Evolutionary conservation across 257 asterid genomes (phyloP).

Genomic region (Nicotiana sylvestris): DNA sequence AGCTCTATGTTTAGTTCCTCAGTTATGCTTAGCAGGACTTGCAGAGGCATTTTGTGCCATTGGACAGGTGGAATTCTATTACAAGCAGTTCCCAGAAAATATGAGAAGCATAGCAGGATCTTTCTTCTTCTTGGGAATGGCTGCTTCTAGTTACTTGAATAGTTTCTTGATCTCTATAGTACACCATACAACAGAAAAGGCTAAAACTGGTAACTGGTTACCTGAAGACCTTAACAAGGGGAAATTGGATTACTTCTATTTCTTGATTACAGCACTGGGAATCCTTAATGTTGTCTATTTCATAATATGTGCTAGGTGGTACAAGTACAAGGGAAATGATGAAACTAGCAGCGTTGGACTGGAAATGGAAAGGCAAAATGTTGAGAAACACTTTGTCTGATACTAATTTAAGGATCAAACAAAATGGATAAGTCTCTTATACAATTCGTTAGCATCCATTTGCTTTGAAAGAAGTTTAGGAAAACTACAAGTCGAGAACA

Average conservation of each 20-base stretch:
- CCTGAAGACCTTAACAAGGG: slow-evolving; percentile 80
- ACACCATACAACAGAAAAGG: slow-evolving; percentile 37
- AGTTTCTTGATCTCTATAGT: slow-evolving; percentile 42
- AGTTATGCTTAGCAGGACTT: slow-evolving; percentile 53
- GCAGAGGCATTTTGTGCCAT: slow-evolving; percentile 62
- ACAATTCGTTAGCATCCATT: not conserved
- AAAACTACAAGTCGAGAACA: not conserved
- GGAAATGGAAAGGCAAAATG: slow-evolving; percentile 38
- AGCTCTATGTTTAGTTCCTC: slow-evolving; percentile 66
- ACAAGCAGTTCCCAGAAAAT: slow-evolving; percentile 80
- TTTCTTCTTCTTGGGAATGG: slow-evolving; percentile 52
- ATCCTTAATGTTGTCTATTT: slow-evolving; percentile 44
- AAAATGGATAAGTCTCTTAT: not conserved
- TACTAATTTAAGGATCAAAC: not conserved
- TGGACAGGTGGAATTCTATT: slow-evolving; percentile 64
- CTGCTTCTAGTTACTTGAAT: slow-evolving; percentile 47
- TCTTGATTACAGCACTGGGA: slow-evolving; percentile 42
- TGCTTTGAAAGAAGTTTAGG: not conserved
- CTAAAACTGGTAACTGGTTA: slow-evolving; percentile 53
- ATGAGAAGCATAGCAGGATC: slow-evolving; percentile 83
- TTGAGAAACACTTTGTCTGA: slow-evolving; percentile 37
- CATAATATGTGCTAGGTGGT: slow-evolving; percentile 59
- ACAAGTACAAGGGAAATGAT: slow-evolving; percentile 53
- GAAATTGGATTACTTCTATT: slow-evolving; percentile 62
- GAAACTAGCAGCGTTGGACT: slow-evolving; percentile 18